A percentile compares a stretch with the other conserved stretches of the same genome.
Conservation (phyloP, 371 early-diverging fungal genomes). For the Mucor sp. region DNA sequence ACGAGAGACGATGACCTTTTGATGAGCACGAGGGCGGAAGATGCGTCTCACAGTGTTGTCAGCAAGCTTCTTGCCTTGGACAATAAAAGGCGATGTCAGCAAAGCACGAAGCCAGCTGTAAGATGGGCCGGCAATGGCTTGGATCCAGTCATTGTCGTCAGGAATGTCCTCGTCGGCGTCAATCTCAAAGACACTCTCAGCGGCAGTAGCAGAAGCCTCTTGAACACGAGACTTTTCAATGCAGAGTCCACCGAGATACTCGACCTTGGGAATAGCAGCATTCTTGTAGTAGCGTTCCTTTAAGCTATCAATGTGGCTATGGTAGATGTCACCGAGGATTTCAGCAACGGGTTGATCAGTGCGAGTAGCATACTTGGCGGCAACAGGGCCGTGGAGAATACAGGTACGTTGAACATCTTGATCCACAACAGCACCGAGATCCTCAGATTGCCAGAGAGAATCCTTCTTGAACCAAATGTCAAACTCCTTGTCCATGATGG, state of each 20-base stretch:
- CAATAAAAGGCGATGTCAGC: slow-evolving; percentile 76
- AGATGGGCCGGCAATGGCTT: slow-evolving; percentile 70
- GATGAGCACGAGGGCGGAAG: slow-evolving; percentile 82
- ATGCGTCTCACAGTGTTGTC: slow-evolving; percentile 81
- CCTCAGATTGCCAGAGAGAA: slow-evolving; percentile 95
- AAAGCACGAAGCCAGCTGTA: slow-evolving; percentile 89
- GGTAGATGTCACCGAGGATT: slow-evolving; percentile 87
- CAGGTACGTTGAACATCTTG: slow-evolving; percentile 92
- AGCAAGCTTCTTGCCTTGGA: slow-evolving; percentile 76
- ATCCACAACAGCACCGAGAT: slow-evolving; percentile 87
- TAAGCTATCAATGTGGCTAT: slow-evolving; percentile 78
- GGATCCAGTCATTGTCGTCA: slow-evolving; percentile 79
- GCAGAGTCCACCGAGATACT: slow-evolving; percentile 78
- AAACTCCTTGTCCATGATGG: slow-evolving; percentile 90
- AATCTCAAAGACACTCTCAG: slow-evolving; percentile 58
- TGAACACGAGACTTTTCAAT: slow-evolving; percentile 18
- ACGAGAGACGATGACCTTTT: slow-evolving; percentile 70
- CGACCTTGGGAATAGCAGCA: slow-evolving; percentile 71
- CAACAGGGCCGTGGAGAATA: slow-evolving; percentile 95
- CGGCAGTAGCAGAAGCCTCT: slow-evolving; percentile 26
- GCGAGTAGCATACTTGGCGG: slow-evolving; percentile 77
- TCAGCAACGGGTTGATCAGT: slow-evolving; percentile 90
- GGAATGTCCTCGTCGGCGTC: slow-evolving; percentile 49
- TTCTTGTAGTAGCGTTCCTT: slow-evolving; percentile 79
- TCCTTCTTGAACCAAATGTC: slow-evolving; percentile 97